Evolutionary conservation across 148 eudicot species (phyloP).

Genomic region (Persicaria maculosa): DNA sequence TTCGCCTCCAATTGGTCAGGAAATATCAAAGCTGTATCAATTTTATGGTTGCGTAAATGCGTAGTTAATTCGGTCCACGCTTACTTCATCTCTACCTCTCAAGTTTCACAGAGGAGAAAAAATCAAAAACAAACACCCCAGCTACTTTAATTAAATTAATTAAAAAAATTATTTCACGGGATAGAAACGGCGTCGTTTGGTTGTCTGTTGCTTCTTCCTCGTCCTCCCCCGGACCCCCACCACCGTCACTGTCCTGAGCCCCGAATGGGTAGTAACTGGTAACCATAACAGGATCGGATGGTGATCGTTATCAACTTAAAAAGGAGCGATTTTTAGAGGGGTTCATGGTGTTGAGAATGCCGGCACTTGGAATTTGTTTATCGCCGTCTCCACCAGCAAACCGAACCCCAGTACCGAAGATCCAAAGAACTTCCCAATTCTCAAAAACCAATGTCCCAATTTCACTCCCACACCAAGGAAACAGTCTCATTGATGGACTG

Average conservation of each 20-base stretch:
- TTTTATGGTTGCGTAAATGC: background rate
- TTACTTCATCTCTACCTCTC: background rate
- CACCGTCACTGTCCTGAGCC: too few species aligned
- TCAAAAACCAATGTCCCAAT: constrained; percentile 21
- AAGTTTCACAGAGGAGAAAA: too few species aligned
- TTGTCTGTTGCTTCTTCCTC: too few species aligned
- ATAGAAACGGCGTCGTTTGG: too few species aligned
- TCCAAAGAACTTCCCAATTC: constrained; percentile 14
- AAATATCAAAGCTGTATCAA: background rate
- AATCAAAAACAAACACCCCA: too few species aligned
- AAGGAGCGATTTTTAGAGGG: background rate
- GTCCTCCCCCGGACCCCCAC: too few species aligned
- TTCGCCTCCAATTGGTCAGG: background rate
- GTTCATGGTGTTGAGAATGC: constrained; percentile 13
- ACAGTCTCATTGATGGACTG: background rate
- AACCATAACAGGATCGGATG: background rate
- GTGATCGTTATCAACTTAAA: background rate
- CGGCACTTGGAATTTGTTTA: constrained; percentile 13
- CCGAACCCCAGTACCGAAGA: constrained; percentile 11
- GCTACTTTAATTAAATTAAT: too few species aligned
- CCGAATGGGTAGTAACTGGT: too few species aligned
- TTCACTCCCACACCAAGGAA: background rate
- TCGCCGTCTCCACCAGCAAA: constrained; percentile 13
- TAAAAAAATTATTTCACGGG: too few species aligned
- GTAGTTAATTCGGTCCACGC: constrained; percentile 3